A percentile compares a stretch with the other conserved stretches of the same genome.
phyloP scores from a whole-genome alignment of 2,329 filamentous ascomycete genomes.

The Calonectria pseudoturangicola region DNA sequence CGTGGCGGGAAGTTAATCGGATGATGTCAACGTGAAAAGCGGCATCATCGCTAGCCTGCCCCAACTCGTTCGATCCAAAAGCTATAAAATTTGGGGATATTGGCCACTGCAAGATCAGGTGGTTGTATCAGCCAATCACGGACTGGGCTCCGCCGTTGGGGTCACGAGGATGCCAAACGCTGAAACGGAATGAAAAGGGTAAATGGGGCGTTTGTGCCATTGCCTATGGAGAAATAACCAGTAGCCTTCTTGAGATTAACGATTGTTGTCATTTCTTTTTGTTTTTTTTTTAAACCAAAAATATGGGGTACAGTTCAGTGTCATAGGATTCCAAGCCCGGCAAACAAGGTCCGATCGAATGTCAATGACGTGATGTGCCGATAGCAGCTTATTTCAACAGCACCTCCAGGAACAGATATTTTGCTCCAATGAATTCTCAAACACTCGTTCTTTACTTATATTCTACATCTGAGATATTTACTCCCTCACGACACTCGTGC shows the following conservation, averaged over 20 bases:
- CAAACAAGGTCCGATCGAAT: constrained; percentile 1
- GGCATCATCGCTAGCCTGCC: constrained; percentile 19
- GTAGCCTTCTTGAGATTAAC: constrained; percentile 41
- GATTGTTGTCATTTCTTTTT: neutral
- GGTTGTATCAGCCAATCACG: constrained; percentile 48
- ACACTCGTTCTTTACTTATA: neutral
- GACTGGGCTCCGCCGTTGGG: constrained; percentile 46
- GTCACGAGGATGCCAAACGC: constrained; percentile 50
- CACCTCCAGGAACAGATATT: neutral
- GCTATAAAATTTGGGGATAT: constrained; percentile 28
- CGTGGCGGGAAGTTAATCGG: constrained; percentile 15
- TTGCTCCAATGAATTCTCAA: neutral
- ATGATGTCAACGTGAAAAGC: constrained; percentile 21
- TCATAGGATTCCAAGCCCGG: constrained; percentile 5
- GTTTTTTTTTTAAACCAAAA: neutral
- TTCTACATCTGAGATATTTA: neutral
- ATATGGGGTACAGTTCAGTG: neutral
- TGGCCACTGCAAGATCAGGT: constrained; percentile 22
- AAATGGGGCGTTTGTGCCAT: constrained; percentile 14
- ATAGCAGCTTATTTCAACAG: constrained; percentile 3
- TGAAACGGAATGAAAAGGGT: constrained; percentile 30
- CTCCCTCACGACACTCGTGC: neutral
- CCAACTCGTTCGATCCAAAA: constrained; percentile 25
- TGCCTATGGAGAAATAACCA: constrained; percentile 7
- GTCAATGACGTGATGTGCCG: constrained; percentile 23